These are phyloP conservation scores for Aspergillus ibericus DNA, from an alignment of 2,329 filamentous ascomycete species.

Conservation along the genomic window DNA sequence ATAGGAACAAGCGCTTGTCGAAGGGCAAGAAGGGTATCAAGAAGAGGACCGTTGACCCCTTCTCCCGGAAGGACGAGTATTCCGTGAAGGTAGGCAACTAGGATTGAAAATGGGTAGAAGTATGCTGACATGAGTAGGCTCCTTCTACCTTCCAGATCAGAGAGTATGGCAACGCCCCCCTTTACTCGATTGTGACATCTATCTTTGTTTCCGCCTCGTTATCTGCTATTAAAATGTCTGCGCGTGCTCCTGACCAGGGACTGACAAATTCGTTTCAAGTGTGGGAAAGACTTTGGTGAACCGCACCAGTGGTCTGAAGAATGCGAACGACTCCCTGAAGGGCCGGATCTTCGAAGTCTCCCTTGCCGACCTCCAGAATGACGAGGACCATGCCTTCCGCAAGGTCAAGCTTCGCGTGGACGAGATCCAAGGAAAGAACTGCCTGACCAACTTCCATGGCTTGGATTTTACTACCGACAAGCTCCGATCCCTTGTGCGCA, in stretches of 20 bases:
- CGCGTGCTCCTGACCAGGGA: not conserved
- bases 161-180: conserved; percentile 69
- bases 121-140: conserved; percentile 57
- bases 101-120: not conserved
- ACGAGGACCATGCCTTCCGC: conserved; percentile 99
- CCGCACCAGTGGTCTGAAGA: conserved; percentile 99
- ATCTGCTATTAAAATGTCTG: not conserved
- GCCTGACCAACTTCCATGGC: conserved; percentile 99
- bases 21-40: conserved; percentile 99
- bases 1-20: conserved; percentile 99
- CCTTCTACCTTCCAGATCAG: conserved; percentile 92
- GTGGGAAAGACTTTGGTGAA: conserved; percentile 99
- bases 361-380: conserved; percentile 97
- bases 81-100: conserved; percentile 74
- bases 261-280: conserved; percentile 54
- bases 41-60: conserved; percentile 98
- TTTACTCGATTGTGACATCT: conserved; percentile 2
- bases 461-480: conserved; percentile 99
- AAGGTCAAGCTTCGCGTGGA: conserved; percentile 99
- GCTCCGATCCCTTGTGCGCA: conserved; percentile 97
- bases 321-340: conserved; percentile 98
- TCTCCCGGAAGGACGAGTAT: conserved; percentile 99
- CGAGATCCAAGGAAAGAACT: conserved; percentile 99
- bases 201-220: conserved; percentile 11
- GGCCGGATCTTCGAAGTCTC: conserved; percentile 99